Conservation (phyloP, 768 basidiomycete genomes). For the Leccinellum luteum region DNA sequence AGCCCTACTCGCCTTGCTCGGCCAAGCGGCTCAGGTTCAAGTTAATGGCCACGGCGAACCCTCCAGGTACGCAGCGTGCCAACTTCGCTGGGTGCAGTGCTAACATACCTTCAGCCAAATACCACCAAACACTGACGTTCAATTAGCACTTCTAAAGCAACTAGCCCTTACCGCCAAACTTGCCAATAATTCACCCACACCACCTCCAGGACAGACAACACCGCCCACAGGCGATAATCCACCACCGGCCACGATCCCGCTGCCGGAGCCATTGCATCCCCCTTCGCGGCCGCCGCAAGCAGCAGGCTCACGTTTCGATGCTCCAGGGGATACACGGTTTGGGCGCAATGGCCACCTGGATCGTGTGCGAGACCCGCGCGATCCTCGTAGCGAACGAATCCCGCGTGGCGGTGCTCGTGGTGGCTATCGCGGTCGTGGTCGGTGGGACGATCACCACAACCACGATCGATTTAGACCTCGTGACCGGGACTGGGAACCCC, state of each 20-base stretch:
- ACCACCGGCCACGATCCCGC: background rate
- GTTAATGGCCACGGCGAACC: slow-evolving; percentile 32
- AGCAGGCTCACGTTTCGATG: slow-evolving; percentile 28
- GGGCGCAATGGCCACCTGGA: slow-evolving; percentile 30
- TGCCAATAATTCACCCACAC: slow-evolving; percentile 29
- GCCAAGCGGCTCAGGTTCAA: slow-evolving; percentile 58
- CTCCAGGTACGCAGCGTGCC: slow-evolving; percentile 35
- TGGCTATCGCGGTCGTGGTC: slow-evolving; percentile 58
- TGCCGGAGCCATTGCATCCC: slow-evolving; percentile 24
- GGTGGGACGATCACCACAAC: slow-evolving; percentile 60
- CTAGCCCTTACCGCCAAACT: slow-evolving; percentile 60
- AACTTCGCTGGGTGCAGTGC: background rate
- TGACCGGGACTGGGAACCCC: slow-evolving; percentile 38
- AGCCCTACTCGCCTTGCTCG: slow-evolving; percentile 65
- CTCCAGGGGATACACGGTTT: slow-evolving; percentile 41
- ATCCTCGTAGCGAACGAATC: slow-evolving; percentile 51
- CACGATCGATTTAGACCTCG: slow-evolving; percentile 42
- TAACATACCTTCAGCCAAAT: slow-evolving; percentile 50
- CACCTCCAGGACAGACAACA: slow-evolving; percentile 26
- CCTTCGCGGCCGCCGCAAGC: background rate
- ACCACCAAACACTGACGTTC: slow-evolving; percentile 55
- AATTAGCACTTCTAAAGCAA: slow-evolving; percentile 74
- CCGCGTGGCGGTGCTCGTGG: slow-evolving; percentile 54
- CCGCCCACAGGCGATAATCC: slow-evolving; percentile 21
- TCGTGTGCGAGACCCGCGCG: slow-evolving; percentile 44